Evolutionary conservation across 2,329 filamentous ascomycete genomes (phyloP).

Genomic region (Alternaria brassicae): DNA sequence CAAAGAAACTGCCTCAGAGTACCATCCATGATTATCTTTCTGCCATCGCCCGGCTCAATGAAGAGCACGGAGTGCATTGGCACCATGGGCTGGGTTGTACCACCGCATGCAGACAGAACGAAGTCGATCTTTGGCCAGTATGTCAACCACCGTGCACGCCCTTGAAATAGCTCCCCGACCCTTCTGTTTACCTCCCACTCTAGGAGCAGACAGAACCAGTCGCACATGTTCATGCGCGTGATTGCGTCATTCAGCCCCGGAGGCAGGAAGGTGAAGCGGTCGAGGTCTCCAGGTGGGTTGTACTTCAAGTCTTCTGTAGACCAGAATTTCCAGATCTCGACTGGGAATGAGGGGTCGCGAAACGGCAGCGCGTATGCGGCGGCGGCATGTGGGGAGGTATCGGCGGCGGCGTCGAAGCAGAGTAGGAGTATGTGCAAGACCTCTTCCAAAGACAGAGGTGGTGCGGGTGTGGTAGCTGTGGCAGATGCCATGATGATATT

Average conservation of each 20-base stretch:
- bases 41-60: neutral
- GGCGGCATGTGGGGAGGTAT: neutral
- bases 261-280: neutral
- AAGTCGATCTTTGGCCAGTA: neutral
- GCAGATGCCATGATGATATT: neutral
- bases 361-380: conserved; percentile 8
- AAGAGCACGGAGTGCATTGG: conserved; percentile 11
- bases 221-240: conserved; percentile 5
- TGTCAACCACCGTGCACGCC: neutral
- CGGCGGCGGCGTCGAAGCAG: conserved; percentile 16
- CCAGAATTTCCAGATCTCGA: neutral
- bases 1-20: conserved; percentile 15
- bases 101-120: neutral
- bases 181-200: conserved; percentile 1
- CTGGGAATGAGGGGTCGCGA: neutral
- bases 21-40: conserved; percentile 10
- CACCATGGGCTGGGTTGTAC: neutral
- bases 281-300: neutral
- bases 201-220: conserved; percentile 4
- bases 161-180: neutral
- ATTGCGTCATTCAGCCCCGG: conserved; percentile 1
- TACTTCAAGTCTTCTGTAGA: neutral
- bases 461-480: neutral
- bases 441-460: conserved; percentile 2
- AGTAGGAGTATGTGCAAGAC: conserved; percentile 9